Base-by-base conservation (phyloP, 78 protist genomes). In the Chrysochromulina tobinii region DNA sequence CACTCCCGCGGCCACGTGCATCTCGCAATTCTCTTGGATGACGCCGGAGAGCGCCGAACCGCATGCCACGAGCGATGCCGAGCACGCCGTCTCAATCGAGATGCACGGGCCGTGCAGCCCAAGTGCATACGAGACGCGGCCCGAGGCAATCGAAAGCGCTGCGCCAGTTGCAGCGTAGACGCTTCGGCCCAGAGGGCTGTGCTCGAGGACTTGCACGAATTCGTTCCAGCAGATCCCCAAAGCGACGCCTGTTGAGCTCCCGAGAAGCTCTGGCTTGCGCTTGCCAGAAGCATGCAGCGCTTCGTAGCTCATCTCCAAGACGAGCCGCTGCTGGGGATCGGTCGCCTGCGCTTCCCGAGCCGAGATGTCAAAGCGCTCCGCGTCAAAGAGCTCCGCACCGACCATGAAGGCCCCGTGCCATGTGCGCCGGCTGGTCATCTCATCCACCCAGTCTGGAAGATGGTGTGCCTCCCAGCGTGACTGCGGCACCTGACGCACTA, bases 61-160 rank as follows among this genome's bases (percentile, higher is more conserved):
- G 20, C 95, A 51, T n/a, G 98, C 95, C n/a, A 95, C 93, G 50
- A 97, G 93, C 51, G 98, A 94, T 3, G 94, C 81, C 23, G 96
- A 93, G 92, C 98, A 97, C 15, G 98, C 98, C 25, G 98, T 97
- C 88, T 97, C 98, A 21, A 97, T 23, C 0, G 96, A 59, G 27
- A 96, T 11, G 2, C 95, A 86, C 14, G 98, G 98, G 4, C 98
- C 98, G 23, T 81, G 61, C 23, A 96, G 93, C 66, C 95, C 96
- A 64, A 94, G 87, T 14, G 64, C 58, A 66, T 92, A 97, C 14
- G 98, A 92, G 0, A 97, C 18, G 8, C 98, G 88, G 92, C 79
- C 79, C 2, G 79, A 69, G 17, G 79, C 79, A 51, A 69, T 89
- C 25, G 94, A 59, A 7, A 38, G 87, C 53, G 90, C 51, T 8